These are phyloP conservation scores for Metschnikowia aberdeeniae DNA, from an alignment of 805 yeast genomes.

Conservation along the genomic window DNA sequence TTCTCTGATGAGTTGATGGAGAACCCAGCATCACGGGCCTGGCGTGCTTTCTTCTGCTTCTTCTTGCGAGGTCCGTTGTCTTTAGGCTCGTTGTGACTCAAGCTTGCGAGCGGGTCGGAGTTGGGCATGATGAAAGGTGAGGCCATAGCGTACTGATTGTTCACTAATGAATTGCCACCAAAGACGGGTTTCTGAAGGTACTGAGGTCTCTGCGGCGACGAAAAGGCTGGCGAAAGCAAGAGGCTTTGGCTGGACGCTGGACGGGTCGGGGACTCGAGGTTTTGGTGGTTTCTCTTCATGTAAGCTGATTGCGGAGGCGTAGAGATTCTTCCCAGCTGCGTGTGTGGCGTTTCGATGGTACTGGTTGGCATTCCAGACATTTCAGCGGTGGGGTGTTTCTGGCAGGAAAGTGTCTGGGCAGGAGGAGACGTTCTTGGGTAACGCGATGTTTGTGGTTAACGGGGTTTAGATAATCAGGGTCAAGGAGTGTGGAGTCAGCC, in stretches of 20 bases:
- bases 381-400: no score
- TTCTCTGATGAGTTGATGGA: constrained; percentile 57
- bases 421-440: no score
- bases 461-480: no score
- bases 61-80: constrained; percentile 15
- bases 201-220: constrained; percentile 43
- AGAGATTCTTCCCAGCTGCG: constrained; percentile 25
- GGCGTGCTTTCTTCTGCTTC: constrained; percentile 26
- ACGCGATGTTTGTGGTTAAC: no score
- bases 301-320: constrained; percentile 35
- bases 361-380: constrained; percentile 4
- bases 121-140: constrained; percentile 10
- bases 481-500: background rate
- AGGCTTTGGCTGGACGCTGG: constrained; percentile 9
- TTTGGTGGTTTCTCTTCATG: constrained; percentile 15
- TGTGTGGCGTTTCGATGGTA: constrained; percentile 23
- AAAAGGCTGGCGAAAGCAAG: constrained; percentile 43
- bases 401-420: no score
- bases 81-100: background rate
- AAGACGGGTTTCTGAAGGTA: constrained; percentile 12
- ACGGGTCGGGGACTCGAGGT: constrained; percentile 20
- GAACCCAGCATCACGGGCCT: constrained; percentile 31
- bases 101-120: constrained; percentile 4
- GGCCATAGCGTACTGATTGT: constrained; percentile 7
- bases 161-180: constrained; percentile 2